phyloP scores from a whole-genome alignment of 2,329 filamentous ascomycete genomes.

The Rhinocladiella mackenziei region DNA sequence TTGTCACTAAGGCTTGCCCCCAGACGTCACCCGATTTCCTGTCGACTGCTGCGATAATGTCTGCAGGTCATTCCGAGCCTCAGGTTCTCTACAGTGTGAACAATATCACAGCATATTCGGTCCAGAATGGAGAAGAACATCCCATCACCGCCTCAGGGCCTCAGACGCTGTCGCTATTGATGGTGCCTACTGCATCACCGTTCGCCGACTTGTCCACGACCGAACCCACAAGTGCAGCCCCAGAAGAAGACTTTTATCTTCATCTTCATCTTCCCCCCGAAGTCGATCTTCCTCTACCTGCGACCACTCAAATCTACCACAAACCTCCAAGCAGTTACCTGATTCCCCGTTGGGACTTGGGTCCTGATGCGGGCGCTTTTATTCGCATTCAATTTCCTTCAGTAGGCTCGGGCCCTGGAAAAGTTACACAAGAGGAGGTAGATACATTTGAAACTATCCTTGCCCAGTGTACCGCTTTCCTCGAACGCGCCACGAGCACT shows the following conservation, averaged over 20 bases:
- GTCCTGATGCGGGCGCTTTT: slow-evolving; percentile 82
- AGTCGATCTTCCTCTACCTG: slow-evolving; percentile 86
- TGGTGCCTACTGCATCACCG: slow-evolving; percentile 86
- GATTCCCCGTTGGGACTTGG: slow-evolving; percentile 91
- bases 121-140: slow-evolving; percentile 80
- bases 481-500: slow-evolving; percentile 69
- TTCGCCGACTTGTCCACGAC: slow-evolving; percentile 55
- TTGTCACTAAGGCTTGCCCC: too few species aligned
- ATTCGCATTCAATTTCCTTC: slow-evolving; percentile 86
- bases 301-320: slow-evolving; percentile 95
- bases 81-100: slow-evolving; percentile 58
- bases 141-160: slow-evolving; percentile 78
- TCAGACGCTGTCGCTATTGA: slow-evolving; percentile 86
- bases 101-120: slow-evolving; percentile 86
- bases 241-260: slow-evolving; percentile 91
- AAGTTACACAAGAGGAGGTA: slow-evolving; percentile 80
- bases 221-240: slow-evolving; percentile 52
- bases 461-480: slow-evolving; percentile 94
- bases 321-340: slow-evolving; percentile 89
- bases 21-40: slow-evolving; percentile 11
- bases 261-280: slow-evolving; percentile 92
- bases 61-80: slow-evolving; percentile 51
- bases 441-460: slow-evolving; percentile 97
- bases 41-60: slow-evolving; percentile 24
- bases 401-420: slow-evolving; percentile 59